phyloP scores from a whole-genome alignment of 139 green algal genomes.

The Coelastrella sp. region DNA sequence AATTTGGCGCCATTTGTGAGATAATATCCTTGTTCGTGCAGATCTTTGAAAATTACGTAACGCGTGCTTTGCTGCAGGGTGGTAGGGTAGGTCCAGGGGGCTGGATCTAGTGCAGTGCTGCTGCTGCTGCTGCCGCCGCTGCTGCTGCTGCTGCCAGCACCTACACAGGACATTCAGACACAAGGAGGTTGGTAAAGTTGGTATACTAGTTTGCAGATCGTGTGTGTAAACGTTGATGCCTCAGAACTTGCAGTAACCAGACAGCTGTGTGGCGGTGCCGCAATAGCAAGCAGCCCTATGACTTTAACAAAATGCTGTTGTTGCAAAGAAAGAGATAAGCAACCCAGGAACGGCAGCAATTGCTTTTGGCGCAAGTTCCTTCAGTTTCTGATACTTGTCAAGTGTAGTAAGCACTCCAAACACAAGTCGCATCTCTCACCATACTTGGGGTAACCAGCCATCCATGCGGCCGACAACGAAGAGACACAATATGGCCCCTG shows the following conservation, averaged over 20 bases:
- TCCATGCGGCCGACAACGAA: too few relatives aligned
- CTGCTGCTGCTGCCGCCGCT: not conserved
- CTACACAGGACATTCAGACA: not conserved
- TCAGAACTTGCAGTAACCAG: too few relatives aligned
- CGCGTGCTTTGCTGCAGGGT: conserved; percentile 52
- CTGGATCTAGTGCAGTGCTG: not conserved
- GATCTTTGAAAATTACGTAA: conserved; percentile 46
- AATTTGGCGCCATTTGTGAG: conserved; percentile 86
- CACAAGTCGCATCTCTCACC: not conserved
- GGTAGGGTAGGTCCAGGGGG: conserved; percentile 58
- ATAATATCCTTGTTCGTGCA: conserved; percentile 55
- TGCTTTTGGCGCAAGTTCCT: not conserved
- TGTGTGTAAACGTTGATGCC: too few relatives aligned
- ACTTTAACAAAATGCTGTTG: too few relatives aligned
- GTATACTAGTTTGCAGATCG: not conserved
- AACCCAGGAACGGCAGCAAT: not conserved
- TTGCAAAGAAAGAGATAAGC: not conserved
- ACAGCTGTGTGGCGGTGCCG: too few relatives aligned
- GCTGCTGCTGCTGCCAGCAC: not conserved
- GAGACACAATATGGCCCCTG: too few relatives aligned
- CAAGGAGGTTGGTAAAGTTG: too few relatives aligned
- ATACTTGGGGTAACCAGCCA: too few relatives aligned
- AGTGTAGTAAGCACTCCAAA: not conserved
- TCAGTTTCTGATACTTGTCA: too few relatives aligned
- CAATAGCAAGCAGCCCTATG: too few relatives aligned